Evolutionary conservation across 208 protist genomes (phyloP), one percentile per base, ranked within the genome.

Genomic region (Leishmania tropica): DNA sequence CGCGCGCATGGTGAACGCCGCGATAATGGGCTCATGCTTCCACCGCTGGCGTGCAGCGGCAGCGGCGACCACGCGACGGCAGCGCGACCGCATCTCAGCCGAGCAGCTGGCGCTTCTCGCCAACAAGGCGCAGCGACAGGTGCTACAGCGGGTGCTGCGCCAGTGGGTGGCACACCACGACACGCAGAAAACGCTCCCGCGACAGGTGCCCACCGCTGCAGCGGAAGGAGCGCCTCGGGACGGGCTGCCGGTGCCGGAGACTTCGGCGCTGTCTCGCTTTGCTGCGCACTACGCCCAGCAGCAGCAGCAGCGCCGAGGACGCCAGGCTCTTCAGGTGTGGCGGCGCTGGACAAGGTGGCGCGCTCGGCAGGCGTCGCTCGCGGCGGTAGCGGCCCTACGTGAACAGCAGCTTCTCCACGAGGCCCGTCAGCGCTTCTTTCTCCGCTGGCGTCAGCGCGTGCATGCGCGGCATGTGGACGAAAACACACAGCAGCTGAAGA

Each of bases 361-460:
- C 17, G 60, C 80, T 24, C 77, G 62, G 5, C 75, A 89, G 19
- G 47, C 75, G 13, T 79, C 85, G 0, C 76, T 96, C 24, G 79
- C 79, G 3, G 86, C 89, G 3, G 83, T 97, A 19, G 90, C 90
- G 0, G 73, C 73, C 37, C 83, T 94, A 65, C 84, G 82, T 45
- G 88, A 82, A 40, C 71, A 81, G 74, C 92, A 95, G 64, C 54
- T 62, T 13, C 54, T 81, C 11, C 80, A 90, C 56, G 72, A 90
- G n/a, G 48, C 84, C 17, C 83, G 84, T 24, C 86, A 89, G 56
- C 45, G 77, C 11, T 88, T 79, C n/a, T 93, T 91, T 53, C 73
- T 89, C 13, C 74, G 78, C 35, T 96, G 93, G 92, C 62, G 88
- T 28, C 81, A 89, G 56, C 85, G 89, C 28, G 73, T 90, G 28